phyloP scores from a whole-genome alignment of 306 rosid genomes.

The Hippophae gyantsensis region DNA sequence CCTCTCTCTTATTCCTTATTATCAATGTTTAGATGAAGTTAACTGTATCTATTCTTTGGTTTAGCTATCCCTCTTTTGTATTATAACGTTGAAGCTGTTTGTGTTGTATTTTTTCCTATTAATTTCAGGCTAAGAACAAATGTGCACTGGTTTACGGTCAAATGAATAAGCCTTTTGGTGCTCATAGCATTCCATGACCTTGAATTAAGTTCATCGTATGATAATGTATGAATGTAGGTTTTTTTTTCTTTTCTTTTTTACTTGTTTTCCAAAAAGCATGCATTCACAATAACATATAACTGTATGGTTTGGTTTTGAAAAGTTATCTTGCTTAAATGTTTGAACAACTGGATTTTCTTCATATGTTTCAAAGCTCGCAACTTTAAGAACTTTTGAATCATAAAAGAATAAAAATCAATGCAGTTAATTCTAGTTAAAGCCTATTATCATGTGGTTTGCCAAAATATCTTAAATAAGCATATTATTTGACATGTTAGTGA shows the following conservation, averaged over 20 bases:
- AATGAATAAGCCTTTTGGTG: constrained; percentile 99
- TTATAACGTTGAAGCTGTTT: neutral
- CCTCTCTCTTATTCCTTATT: too few species aligned
- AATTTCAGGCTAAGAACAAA: constrained; percentile 70
- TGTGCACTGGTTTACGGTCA: constrained; percentile 98
- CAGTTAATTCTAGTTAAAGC: constrained; percentile 14
- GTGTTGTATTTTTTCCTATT: constrained; percentile 2
- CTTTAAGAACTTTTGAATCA: neutral
- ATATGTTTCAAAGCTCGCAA: neutral
- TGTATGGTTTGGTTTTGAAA: neutral
- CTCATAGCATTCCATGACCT: constrained; percentile 43
- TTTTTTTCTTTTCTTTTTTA: constrained; percentile 10
- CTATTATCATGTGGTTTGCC: neutral
- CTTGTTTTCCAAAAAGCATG: neutral
- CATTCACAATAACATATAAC: neutral
- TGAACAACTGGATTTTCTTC: neutral
- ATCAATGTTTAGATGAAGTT: too few species aligned
- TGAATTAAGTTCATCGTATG: neutral
- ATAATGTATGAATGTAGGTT: constrained; percentile 8
- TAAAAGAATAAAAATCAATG: constrained; percentile 4
- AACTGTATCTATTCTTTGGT: neutral
- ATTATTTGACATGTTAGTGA: constrained; percentile 18
- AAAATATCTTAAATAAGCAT: constrained; percentile 10
- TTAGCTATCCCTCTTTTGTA: neutral
- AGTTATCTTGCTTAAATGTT: constrained; percentile 22